Base-by-base conservation (phyloP, 179 eudicot species). In the Silene vulgaris region DNA sequence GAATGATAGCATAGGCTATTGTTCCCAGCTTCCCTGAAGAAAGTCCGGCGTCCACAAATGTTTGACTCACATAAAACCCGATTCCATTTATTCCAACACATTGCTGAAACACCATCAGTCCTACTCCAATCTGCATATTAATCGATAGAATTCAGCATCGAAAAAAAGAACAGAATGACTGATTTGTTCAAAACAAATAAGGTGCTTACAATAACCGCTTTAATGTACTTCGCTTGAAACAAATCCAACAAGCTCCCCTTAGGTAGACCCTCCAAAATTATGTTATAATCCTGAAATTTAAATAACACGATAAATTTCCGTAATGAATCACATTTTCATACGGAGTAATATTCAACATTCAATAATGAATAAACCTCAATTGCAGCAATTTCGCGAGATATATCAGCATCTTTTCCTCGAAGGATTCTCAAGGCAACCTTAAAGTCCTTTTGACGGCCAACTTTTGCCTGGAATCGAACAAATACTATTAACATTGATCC, bases 71-170 rank as follows among this genome's bases (percentile, higher is more conserved):
- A 77, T 93, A 93, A 76, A 91, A 93, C 5, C 89, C 86, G 8
- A 93, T 75, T 54, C 97, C 98, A 71, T 93, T 93, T 56, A 88
- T 89, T 65, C 98, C 98, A 70, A 86, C 91, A 79, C 86, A 82
- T 83, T 93, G 98, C 77, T 93, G 98, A 77, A 87, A 89, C 23
- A 86, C 82, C 98, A 93, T 91, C 65, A 93, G 65, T 77, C 92
- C 97, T 17, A 89, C 91, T 59, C 88, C 97, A 67, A 93, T 85
- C 98, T 93, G 67, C 20, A 65, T 17, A 52, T 35, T 50, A 13
- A 11, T 70, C 59, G 1, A 45, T 8, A 8, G 2, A 5, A 35
- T 35, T 35, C 40, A 35, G 40, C 3, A 66, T 60, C 9, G 7
- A 23, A 64, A 2, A 3, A 26, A 11, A 8, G 13, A 11, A 64